Percentiles rank a stretch among this genome's conserved stretches.
Conservation (phyloP, 179 eudicot species). For the Beta corolliflora region DNA sequence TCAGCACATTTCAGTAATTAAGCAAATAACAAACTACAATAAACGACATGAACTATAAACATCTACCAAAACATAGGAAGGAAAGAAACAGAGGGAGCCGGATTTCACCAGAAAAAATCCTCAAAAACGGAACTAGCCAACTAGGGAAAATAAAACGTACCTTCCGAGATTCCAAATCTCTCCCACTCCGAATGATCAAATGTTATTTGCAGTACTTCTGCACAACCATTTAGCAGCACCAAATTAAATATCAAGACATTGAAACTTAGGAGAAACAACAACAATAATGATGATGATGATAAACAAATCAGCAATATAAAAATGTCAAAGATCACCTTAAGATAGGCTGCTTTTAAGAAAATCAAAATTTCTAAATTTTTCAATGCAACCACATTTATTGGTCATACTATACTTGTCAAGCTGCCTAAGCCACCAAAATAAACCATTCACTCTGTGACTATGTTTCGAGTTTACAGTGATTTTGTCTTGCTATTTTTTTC, state of each 20-base stretch:
- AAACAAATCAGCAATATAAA: background rate
- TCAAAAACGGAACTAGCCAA: background rate
- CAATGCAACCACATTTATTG: background rate
- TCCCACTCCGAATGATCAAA: conserved; percentile 65
- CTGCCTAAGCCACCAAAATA: background rate
- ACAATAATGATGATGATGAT: background rate
- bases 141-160: conserved; percentile 34
- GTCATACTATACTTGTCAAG: background rate
- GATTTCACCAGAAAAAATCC: background rate
- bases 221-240: conserved; percentile 23
- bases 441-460: background rate
- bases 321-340: background rate
- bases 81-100: background rate
- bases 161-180: conserved; percentile 58
- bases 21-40: background rate
- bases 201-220: conserved; percentile 68
- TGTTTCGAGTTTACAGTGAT: background rate
- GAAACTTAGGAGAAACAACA: conserved; percentile 3
- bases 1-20: background rate
- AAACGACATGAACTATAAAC: too few species aligned
- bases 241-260: conserved; percentile 13
- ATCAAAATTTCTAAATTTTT: background rate
- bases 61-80: background rate
- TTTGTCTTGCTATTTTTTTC: background rate
- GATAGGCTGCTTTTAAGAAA: background rate